Base-by-base conservation (phyloP, 2,329 filamentous ascomycete genomes). In the Phaeosphaeriaceae sp. region DNA sequence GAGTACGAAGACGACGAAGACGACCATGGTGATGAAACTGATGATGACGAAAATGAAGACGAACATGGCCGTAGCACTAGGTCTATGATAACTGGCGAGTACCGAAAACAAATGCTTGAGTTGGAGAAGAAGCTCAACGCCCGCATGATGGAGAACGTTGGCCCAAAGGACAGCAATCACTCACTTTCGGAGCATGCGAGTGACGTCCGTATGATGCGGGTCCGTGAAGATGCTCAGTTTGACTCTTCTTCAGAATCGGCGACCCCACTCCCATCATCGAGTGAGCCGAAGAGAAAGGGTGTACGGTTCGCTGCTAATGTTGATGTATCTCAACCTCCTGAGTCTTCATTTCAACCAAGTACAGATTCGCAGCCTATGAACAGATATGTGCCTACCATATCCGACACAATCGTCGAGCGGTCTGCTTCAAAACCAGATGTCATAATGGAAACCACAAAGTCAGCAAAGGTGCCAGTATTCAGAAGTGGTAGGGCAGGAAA, bases 21-120 rank as follows among this genome's bases (percentile, higher is more conserved):
- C 30, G 68, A 72, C 15, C 73, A 77, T 34, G 71, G 74, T 43
- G 73, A 74, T 4, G 61, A 76, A 28, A 74, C 74, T 39, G 84
- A 83, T n/a, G 77, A 78, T 1, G 75, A 80, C 2, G 87, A 90
- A 43, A 84, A 87, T 9, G 87, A 94, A 66, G 89, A 94, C 64
- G 81, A 88, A 52, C 87, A 84, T 66, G 93, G 93, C 4, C 85
- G 90, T 41, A 88, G 83, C 15, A 93, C 83, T 7, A 79, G 81
- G 15, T 81, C 80, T 16, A 80, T 87, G 11, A 75, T 97, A 42
- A 85, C 84, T 13, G 85, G 91, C 35, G 87, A 89, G 12, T 95
- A 96, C 65, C 84, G 86, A 26, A 80, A 83, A 60, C 83, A 90
- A 60, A 97, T 99, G 94, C 81, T 88, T 36, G 89, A 92, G 58